A percentile compares a stretch with the other conserved stretches of the same genome.
These are phyloP conservation scores for Tylopilus subfusipes DNA, from an alignment of 768 basidiomycete species.

Conservation along the genomic window DNA sequence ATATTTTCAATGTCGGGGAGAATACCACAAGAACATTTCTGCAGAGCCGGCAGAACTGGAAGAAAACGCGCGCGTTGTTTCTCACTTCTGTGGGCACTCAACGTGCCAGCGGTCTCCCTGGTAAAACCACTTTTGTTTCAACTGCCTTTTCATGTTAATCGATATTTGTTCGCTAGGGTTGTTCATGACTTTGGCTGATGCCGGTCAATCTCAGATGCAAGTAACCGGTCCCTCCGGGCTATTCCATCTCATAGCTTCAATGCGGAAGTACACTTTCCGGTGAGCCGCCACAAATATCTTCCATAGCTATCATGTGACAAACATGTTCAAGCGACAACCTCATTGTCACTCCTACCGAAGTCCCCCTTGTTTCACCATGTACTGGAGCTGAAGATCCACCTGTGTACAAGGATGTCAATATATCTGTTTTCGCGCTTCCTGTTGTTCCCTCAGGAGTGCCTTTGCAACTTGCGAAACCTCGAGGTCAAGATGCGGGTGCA, in stretches of 20 bases:
- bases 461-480: neutral
- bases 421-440: constrained; percentile 64
- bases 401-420: constrained; percentile 57
- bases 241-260: constrained; percentile 65
- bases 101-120: constrained; percentile 68
- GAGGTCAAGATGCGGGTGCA: neutral
- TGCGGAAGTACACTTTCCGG: constrained; percentile 68
- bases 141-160: neutral
- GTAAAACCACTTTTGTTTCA: constrained; percentile 36
- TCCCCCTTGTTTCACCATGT: constrained; percentile 28
- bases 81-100: constrained; percentile 62
- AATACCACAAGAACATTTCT: constrained; percentile 71
- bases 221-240: constrained; percentile 73
- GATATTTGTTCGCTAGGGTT: constrained; percentile 45
- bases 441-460: constrained; percentile 30
- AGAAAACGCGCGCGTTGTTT: constrained; percentile 67
- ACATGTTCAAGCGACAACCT: constrained; percentile 45
- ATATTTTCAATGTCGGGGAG: constrained; percentile 87
- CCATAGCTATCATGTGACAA: neutral
- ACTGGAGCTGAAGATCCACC: constrained; percentile 33
- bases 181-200: constrained; percentile 78
- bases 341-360: constrained; percentile 44
- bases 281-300: constrained; percentile 23
- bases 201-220: constrained; percentile 50
- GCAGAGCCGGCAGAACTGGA: constrained; percentile 64